phyloP scores from a whole-genome alignment of 495 filamentous ascomycete species.

The Penicilliopsis zonata region DNA sequence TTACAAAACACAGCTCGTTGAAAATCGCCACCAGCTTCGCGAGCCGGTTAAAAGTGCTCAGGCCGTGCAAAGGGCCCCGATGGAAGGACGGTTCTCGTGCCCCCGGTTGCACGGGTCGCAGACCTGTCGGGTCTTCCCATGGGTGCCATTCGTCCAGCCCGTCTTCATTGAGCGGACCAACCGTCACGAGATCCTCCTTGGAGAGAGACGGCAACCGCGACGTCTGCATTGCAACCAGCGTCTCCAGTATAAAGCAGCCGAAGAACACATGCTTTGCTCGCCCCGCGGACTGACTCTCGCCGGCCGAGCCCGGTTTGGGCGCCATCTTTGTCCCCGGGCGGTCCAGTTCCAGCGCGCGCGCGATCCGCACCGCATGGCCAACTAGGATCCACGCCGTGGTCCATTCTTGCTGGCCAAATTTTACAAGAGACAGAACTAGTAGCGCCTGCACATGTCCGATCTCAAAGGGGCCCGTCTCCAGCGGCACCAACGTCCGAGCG shows the following conservation, averaged over 20 bases:
- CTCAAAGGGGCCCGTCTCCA: constrained; percentile 38
- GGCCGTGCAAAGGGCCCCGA: constrained; percentile 39
- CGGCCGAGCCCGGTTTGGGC: constrained; percentile 4
- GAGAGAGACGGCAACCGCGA: constrained; percentile 39
- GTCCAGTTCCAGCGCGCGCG: constrained; percentile 33
- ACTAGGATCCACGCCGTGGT: constrained; percentile 46
- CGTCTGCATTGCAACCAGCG: constrained; percentile 41
- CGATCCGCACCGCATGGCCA: constrained; percentile 46
- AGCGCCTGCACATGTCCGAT: constrained; percentile 52
- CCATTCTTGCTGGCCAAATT: constrained; percentile 41
- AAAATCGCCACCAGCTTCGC: constrained; percentile 32
- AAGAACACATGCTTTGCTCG: constrained; percentile 40
- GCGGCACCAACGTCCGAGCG: constrained; percentile 44
- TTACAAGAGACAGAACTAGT: constrained; percentile 46
- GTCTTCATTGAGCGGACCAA: constrained; percentile 42
- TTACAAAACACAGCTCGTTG: constrained; percentile 24
- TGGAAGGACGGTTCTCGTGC: constrained; percentile 25
- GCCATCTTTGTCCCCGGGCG: constrained; percentile 9
- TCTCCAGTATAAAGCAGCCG: constrained; percentile 56
- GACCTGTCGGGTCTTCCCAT: constrained; percentile 40
- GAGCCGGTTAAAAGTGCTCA: constrained; percentile 50
- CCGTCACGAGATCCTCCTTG: constrained; percentile 28
- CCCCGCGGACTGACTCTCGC: constrained; percentile 12
- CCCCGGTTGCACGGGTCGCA: constrained; percentile 19
- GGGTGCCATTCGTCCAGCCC: constrained; percentile 62